Evolutionary conservation across 495 filamentous ascomycete genomes (phyloP).

Genomic region (Tuber umbilicatum): DNA sequence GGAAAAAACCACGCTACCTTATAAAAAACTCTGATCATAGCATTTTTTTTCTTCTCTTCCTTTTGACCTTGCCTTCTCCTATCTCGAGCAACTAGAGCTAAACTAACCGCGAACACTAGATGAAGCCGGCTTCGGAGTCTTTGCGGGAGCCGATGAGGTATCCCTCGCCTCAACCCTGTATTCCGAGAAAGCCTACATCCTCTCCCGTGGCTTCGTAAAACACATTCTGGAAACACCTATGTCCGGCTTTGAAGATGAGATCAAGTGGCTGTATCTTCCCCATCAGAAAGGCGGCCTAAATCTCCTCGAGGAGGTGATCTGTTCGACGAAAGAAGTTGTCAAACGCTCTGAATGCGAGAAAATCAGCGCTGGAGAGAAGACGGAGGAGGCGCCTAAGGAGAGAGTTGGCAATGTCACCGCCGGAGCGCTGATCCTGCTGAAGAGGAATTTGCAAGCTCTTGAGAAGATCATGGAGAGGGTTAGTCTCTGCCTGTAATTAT

Average conservation of each 20-base stretch:
- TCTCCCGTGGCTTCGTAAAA: slow-evolving; percentile 51
- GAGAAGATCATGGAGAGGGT: slow-evolving; percentile 38
- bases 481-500: not conserved
- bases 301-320: slow-evolving; percentile 35
- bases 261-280: slow-evolving; percentile 52
- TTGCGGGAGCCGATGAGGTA: slow-evolving; percentile 46
- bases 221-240: slow-evolving; percentile 47
- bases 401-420: slow-evolving; percentile 39
- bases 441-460: slow-evolving; percentile 43
- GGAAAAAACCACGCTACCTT: slow-evolving; percentile 54
- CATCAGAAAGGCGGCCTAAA: slow-evolving; percentile 25
- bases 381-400: slow-evolving; percentile 13
- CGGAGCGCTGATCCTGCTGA: slow-evolving; percentile 45
- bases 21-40: slow-evolving; percentile 4
- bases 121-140: slow-evolving; percentile 54
- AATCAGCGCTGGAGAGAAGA: slow-evolving; percentile 7
- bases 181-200: slow-evolving; percentile 52
- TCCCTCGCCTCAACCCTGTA: slow-evolving; percentile 50
- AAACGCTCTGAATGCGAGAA: slow-evolving; percentile 18
- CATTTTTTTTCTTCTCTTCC: not conserved
- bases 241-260: slow-evolving; percentile 47
- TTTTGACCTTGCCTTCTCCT: not conserved
- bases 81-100: not conserved
- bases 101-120: slow-evolving; percentile 43
- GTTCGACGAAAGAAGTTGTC: slow-evolving; percentile 22